phyloP scores from a whole-genome alignment of 2,329 filamentous ascomycete genomes.

The Claviceps spartinae region DNA sequence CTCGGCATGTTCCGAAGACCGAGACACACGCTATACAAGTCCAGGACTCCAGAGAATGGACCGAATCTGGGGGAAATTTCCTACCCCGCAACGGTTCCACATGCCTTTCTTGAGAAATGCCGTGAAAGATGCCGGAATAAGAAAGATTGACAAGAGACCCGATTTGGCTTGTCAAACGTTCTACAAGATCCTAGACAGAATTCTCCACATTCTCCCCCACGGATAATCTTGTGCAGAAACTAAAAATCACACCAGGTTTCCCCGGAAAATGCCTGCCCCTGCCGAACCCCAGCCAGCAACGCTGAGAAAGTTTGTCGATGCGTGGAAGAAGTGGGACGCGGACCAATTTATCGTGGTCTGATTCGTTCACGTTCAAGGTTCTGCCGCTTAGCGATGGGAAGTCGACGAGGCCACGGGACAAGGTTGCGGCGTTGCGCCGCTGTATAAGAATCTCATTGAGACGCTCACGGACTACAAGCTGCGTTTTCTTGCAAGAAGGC shows the following conservation, averaged over 20 bases:
- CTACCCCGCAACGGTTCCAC: no score
- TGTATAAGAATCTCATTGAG: not conserved
- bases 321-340: not conserved
- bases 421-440: not conserved
- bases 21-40: not conserved
- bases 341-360: not conserved
- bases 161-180: no score
- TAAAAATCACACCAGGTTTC: not conserved
- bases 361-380: not conserved
- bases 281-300: not conserved
- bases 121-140: no score
- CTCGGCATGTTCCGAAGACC: not conserved
- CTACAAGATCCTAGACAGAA: no score
- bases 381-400: not conserved
- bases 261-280: not conserved
- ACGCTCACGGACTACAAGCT: not conserved
- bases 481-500: not conserved
- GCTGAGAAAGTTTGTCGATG: not conserved
- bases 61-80: no score
- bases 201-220: no score
- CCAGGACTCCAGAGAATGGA: no score
- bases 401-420: not conserved
- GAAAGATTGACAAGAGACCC: no score
- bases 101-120: no score
- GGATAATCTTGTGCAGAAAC: not conserved